A percentile compares a stretch with the other conserved stretches of the same genome.
Evolutionary conservation across 2,329 filamentous ascomycete species (phyloP).

Genomic region (Colletotrichum sp.): DNA sequence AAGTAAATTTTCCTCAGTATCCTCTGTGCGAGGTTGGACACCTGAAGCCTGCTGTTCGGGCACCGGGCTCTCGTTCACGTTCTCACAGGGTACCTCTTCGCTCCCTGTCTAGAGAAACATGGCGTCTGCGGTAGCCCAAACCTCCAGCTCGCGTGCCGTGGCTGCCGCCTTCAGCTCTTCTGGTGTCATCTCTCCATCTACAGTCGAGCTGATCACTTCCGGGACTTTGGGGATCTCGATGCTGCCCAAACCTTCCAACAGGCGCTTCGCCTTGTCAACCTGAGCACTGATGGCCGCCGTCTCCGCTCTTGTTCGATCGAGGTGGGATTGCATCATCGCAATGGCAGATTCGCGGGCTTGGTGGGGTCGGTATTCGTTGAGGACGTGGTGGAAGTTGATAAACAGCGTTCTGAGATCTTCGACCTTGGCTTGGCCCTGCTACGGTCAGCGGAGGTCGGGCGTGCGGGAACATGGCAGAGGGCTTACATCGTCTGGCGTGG

Average conservation of each 20-base stretch:
- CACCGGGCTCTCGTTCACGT: background rate
- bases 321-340: slow-evolving; percentile 83
- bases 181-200: background rate
- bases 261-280: slow-evolving; percentile 73
- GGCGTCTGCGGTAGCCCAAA: slow-evolving; percentile 49
- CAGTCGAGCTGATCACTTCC: background rate
- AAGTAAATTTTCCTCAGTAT: background rate
- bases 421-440: slow-evolving; percentile 71
- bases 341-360: slow-evolving; percentile 91
- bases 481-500: slow-evolving; percentile 63
- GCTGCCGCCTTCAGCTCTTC: background rate
- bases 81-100: background rate
- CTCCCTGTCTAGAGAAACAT: slow-evolving; percentile 36
- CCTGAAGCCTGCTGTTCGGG: background rate
- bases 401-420: slow-evolving; percentile 81
- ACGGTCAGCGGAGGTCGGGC: background rate
- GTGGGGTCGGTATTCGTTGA: slow-evolving; percentile 94
- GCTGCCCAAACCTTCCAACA: slow-evolving; percentile 72
- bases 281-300: slow-evolving; percentile 71
- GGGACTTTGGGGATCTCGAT: slow-evolving; percentile 39
- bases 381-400: slow-evolving; percentile 89
- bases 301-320: slow-evolving; percentile 75
- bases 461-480: background rate
- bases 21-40: background rate
- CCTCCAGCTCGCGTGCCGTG: slow-evolving; percentile 25